These are phyloP conservation scores for Discostella pseudostelligera DNA, from an alignment of 108 stramenopile species.

Conservation along the genomic window DNA sequence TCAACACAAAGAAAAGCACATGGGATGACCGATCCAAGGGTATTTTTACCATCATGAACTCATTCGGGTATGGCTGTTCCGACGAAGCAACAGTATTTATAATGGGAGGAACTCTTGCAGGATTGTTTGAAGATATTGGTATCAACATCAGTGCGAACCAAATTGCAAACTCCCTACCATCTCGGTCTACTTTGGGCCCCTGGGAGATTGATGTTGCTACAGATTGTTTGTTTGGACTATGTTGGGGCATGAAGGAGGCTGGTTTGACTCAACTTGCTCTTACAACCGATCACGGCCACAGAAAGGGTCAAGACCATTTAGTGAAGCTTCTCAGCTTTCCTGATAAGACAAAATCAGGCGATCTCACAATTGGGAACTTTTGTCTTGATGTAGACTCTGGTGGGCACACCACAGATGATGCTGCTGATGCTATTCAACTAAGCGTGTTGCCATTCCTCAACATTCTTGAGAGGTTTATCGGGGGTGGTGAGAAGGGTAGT, in stretches of 20 bases:
- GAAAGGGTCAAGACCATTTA: slow-evolving; percentile 19
- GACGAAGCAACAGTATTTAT: slow-evolving; percentile 1
- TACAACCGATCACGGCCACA: slow-evolving; percentile 20
- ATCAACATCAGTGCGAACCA: neutral
- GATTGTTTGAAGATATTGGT: neutral
- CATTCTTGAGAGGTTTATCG: neutral
- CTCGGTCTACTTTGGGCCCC: neutral
- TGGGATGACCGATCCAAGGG: no score
- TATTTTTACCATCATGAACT: no score
- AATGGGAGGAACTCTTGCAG: neutral
- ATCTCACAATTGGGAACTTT: neutral
- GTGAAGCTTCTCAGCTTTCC: slow-evolving; percentile 18
- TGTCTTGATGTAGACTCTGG: slow-evolving; percentile 18
- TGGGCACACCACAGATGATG: slow-evolving; percentile 10
- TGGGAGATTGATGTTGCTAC: neutral
- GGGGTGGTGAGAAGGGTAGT: neutral
- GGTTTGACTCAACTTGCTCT: neutral
- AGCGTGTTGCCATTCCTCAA: neutral
- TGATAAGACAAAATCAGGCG: neutral
- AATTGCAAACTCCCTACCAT: neutral
- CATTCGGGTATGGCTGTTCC: neutral
- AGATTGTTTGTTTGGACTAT: neutral
- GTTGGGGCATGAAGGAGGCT: neutral
- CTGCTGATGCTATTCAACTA: slow-evolving; percentile 8
- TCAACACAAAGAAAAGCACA: no score